Base-by-base conservation (phyloP, 2,329 filamentous ascomycete species). In the Cercospora nicotianae region DNA sequence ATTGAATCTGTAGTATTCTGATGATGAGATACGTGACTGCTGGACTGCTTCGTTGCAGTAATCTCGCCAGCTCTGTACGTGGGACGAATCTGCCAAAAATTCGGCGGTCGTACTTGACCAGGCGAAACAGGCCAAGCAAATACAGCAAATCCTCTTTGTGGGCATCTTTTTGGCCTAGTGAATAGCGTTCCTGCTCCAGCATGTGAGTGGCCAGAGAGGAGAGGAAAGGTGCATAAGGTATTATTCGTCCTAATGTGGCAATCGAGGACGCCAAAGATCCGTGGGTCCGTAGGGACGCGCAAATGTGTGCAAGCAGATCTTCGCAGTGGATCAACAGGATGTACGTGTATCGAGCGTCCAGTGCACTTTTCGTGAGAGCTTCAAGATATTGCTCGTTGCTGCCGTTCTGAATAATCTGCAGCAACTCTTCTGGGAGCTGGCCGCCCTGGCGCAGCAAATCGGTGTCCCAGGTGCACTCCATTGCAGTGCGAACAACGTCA, bases 141-240 rank as follows among this genome's bases (percentile, higher is more conserved):
- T 76, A 78, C 16, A 68, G 45, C 16, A 73, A 16, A 39, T 72
- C 66, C 7, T 74, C 71, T 16, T 72, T 67, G 31, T 71, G 66
- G 23, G 67, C 66, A 26, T 67, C 23, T 7, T 45, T 48, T 12
- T 23, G 20, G 9, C 62, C 62, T 16, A 73, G 67, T 8, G 26
- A 18, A 58, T 72, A 70, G 4, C 59, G 55, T 64, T 77, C 73
- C 20, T 36, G 59, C 18, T 66, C 65, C 28, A 77, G 65, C 5
- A 74, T 30, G 16, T 67, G 63, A 28, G 68, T 72, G 51, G 77
- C 75, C 58, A 68, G 73, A 10, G 74, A 68, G 31, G 90, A 88
- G 53, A 98, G 84, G 77, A 94, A 88, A 61, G 93, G 91, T 72
- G 91, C 91, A 83, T 95, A 90, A 18, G 93, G 92, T 74, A 97